Evolutionary conservation across 306 rosid species (phyloP).

Genomic region (Dalbergia cochinchinensis): DNA sequence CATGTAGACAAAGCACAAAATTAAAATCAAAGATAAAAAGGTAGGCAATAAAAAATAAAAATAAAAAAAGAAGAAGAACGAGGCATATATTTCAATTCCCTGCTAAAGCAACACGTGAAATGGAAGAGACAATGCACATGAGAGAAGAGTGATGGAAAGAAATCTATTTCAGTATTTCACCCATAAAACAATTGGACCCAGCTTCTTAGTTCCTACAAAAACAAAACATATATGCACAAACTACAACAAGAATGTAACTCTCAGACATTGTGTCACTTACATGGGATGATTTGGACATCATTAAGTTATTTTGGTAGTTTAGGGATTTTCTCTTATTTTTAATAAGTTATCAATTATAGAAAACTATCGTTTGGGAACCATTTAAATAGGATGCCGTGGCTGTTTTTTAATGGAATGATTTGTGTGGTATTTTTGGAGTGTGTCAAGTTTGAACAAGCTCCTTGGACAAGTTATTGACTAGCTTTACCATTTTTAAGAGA

Average conservation of each 20-base stretch:
- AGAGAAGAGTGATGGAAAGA: slow-evolving; percentile 6
- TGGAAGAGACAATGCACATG: neutral
- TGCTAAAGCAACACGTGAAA: slow-evolving; percentile 11
- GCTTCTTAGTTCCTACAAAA: slow-evolving; percentile 4
- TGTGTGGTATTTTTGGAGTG: no score
- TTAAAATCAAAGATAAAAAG: slow-evolving; percentile 15
- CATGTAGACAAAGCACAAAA: slow-evolving; percentile 1
- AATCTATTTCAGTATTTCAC: slow-evolving; percentile 8
- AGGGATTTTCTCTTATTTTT: slow-evolving; percentile 2
- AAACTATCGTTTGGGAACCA: neutral
- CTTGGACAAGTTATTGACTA: no score
- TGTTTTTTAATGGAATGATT: no score
- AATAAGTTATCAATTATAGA: neutral
- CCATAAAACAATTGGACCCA: slow-evolving; percentile 5
- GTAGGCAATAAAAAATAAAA: no score
- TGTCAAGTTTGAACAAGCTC: no score
- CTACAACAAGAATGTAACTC: neutral
- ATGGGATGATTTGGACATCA: neutral
- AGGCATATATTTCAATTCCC: slow-evolving; percentile 28
- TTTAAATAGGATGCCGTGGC: no score
- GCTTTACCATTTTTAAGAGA: no score
- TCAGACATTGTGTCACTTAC: neutral
- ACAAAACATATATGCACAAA: neutral
- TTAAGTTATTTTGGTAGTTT: slow-evolving; percentile 3
- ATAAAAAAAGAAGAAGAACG: neutral